Evolutionary conservation across 345 rosid species (phyloP), one percentile per base, ranked within the genome.

Genomic region (Corchorus capsularis): DNA sequence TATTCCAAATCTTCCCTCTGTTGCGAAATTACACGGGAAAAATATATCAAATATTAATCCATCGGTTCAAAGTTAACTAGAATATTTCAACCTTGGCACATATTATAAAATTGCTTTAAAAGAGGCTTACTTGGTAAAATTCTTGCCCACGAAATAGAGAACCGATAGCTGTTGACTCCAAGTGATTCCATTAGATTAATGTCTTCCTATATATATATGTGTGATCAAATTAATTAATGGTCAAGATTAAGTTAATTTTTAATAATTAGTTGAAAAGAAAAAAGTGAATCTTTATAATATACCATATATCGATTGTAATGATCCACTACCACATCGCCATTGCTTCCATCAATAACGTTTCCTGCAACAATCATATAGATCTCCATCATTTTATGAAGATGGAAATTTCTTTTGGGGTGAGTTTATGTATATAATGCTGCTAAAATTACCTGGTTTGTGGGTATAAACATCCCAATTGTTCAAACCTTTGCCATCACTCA

Each of bases 101-200:
- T n/a, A n/a, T n/a, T n/a, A n/a, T n/a, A 32, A 27, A 12, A 0
- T 27, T 4, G 50, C 15, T 32, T 5, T 69, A 15, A 34, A 49
- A 32, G 63, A 57, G n/a, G n/a, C 92, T 85, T 80, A 92, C 98
- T 84, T 4, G 98, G 94, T 77, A 94, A 83, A 71, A 92, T 66
- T 82, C 97, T 82, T 16, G 98, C 88, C 98, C 97, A 90, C 39
- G 98, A 91, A 69, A 92, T 89, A 13, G 97, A 92, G 79, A 94
- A 89, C 35, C 94, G 86, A 53, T 89, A 92, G 85, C 92, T 88
- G 76, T 85, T 80, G 70, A 86, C 88, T 55, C 96, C 94, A 20
- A 94, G 82, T 47, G 73, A 67, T 5, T 72, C 77, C 98, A 90
- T 92, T 56, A 89, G 82, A 60, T 86, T 82, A 63, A 89, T 72